These are phyloP conservation scores for Kernera saxatilis DNA, from an alignment of 345 rosid genomes.

Conservation along the genomic window DNA sequence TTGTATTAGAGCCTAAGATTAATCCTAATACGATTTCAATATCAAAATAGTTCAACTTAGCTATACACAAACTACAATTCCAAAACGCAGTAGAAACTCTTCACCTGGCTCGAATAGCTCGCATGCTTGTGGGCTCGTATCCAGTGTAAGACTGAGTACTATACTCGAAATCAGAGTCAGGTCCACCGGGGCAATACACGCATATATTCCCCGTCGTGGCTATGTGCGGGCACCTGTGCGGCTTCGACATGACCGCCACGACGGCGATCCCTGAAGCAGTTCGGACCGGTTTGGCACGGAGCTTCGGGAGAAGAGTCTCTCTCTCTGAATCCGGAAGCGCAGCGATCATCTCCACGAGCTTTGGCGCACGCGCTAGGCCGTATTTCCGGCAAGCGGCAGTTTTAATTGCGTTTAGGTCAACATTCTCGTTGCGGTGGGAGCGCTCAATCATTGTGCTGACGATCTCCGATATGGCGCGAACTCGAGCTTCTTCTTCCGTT, in stretches of 20 bases:
- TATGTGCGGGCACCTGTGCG: constrained; percentile 95
- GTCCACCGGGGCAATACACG: constrained; percentile 97
- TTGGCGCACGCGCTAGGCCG: constrained; percentile 89
- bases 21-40: neutral
- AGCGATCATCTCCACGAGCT: constrained; percentile 97
- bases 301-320: constrained; percentile 85
- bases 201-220: constrained; percentile 97
- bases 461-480: constrained; percentile 88
- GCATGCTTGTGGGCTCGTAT: constrained; percentile 99
- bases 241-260: constrained; percentile 98
- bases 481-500: constrained; percentile 92
- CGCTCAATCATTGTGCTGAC: constrained; percentile 90
- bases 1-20: neutral
- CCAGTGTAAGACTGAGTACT: constrained; percentile 99
- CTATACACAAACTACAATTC: neutral
- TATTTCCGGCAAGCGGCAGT: constrained; percentile 92
- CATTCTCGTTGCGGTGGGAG: constrained; percentile 86
- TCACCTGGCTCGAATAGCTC: constrained; percentile 98
- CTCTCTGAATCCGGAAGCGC: constrained; percentile 93
- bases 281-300: constrained; percentile 94
- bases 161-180: constrained; percentile 97
- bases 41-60: neutral
- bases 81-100: neutral
- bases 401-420: constrained; percentile 88
- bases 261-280: constrained; percentile 98